These are phyloP conservation scores for Botrytis galanthina DNA, from an alignment of 2,329 filamentous ascomycete species.

Conservation along the genomic window DNA sequence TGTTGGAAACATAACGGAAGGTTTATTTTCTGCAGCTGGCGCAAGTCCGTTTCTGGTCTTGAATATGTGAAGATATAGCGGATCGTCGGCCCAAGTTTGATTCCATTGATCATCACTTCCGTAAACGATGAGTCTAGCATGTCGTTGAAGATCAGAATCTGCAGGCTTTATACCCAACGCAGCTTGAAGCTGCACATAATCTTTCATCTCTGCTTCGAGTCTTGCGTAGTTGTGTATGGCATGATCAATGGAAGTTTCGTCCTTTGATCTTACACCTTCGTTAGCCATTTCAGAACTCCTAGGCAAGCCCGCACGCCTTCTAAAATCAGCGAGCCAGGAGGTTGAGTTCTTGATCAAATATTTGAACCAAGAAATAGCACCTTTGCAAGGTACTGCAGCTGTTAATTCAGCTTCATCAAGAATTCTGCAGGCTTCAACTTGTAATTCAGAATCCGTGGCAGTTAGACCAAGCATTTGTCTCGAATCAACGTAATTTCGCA, in stretches of 20 bases:
- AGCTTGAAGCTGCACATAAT: constrained; percentile 49
- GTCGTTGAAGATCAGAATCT: constrained; percentile 54
- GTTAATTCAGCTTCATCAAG: constrained; percentile 54
- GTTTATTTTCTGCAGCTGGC: constrained; percentile 26
- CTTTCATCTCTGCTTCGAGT: constrained; percentile 54
- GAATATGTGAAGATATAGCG: constrained; percentile 53
- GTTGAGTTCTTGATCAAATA: constrained; percentile 51
- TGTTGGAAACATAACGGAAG: constrained; percentile 23
- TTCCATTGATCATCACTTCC: constrained; percentile 63
- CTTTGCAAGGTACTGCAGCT: constrained; percentile 31
- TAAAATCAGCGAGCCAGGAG: constrained; percentile 55
- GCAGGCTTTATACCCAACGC: constrained; percentile 48
- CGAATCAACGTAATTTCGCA: constrained; percentile 31
- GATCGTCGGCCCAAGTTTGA: constrained; percentile 59
- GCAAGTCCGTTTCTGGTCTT: constrained; percentile 38
- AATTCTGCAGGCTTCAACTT: constrained; percentile 57
- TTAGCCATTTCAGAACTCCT: constrained; percentile 55
- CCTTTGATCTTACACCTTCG: constrained; percentile 49
- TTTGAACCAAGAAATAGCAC: constrained; percentile 53
- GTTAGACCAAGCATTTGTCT: constrained; percentile 51
- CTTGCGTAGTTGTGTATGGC: constrained; percentile 55
- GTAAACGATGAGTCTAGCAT: constrained; percentile 61
- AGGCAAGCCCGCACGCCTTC: constrained; percentile 56
- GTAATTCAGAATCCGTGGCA: constrained; percentile 58
- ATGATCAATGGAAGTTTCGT: constrained; percentile 56